Conservation (phyloP, 2,329 filamentous ascomycete species). For the Aspergillus quadrilineatus region DNA sequence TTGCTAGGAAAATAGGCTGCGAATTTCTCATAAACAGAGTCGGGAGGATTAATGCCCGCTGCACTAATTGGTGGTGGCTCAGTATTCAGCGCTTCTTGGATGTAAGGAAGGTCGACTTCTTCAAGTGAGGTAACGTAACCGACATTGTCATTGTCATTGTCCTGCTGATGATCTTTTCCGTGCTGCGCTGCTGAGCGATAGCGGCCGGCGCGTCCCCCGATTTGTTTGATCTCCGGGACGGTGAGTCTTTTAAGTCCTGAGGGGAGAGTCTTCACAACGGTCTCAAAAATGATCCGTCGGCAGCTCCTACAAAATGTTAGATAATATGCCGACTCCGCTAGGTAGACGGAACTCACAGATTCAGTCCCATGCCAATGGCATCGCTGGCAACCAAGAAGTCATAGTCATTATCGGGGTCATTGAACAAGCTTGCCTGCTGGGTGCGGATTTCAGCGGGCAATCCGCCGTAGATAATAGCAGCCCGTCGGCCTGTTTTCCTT, state of each 20-base stretch:
- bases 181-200: constrained; percentile 70
- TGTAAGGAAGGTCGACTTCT: constrained; percentile 61
- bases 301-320: constrained; percentile 56
- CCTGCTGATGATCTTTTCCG: constrained; percentile 19
- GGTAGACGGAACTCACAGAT: constrained; percentile 61
- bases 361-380: constrained; percentile 96
- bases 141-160: constrained; percentile 38
- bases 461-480: constrained; percentile 89
- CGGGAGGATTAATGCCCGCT: constrained; percentile 74
- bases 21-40: constrained; percentile 70
- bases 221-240: constrained; percentile 86
- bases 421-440: constrained; percentile 88
- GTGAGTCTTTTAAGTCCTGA: constrained; percentile 57
- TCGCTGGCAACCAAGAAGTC: constrained; percentile 92
- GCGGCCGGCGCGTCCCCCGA: constrained; percentile 86
- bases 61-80: constrained; percentile 66
- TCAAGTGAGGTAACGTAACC: constrained; percentile 82
- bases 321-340: neutral
- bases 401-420: constrained; percentile 92
- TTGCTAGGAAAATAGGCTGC: constrained; percentile 75
- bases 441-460: constrained; percentile 90
- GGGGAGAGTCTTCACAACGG: constrained; percentile 70
- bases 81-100: constrained; percentile 62
- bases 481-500: constrained; percentile 69
- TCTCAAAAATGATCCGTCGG: constrained; percentile 85